These are phyloP conservation scores for Phanerochaete sordida DNA, from an alignment of 768 basidiomycete species.

Conservation along the genomic window DNA sequence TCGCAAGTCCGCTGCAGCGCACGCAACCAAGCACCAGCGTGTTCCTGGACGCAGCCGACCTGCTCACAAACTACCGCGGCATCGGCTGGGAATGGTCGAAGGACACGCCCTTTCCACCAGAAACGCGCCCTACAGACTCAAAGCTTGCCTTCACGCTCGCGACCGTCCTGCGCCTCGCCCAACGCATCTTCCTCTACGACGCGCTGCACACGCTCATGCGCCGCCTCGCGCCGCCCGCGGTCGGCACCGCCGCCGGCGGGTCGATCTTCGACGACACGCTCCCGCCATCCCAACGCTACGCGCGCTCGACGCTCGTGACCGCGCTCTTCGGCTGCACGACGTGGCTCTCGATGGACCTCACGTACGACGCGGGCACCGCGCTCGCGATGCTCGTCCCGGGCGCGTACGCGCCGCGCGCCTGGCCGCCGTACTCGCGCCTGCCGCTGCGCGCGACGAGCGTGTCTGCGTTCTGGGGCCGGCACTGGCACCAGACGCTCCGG, in stretches of 20 bases:
- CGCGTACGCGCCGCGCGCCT: constrained; percentile 26
- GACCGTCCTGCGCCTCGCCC: constrained; percentile 31
- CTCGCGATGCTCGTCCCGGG: constrained; percentile 24
- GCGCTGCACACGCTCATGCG: constrained; percentile 43
- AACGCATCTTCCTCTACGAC: constrained; percentile 40
- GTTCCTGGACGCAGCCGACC: constrained; percentile 37
- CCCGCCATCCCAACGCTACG: constrained; percentile 30
- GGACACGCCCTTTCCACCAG: constrained; percentile 21
- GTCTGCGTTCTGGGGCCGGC: constrained; percentile 32
- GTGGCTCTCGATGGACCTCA: constrained; percentile 11
- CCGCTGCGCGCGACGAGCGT: constrained; percentile 36
- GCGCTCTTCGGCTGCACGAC: constrained; percentile 5
- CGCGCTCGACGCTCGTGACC: neutral
- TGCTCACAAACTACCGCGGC: constrained; percentile 51
- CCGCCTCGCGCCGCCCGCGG: constrained; percentile 26
- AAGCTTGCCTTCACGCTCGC: constrained; percentile 31
- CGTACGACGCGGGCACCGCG: constrained; percentile 22
- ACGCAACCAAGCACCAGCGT: neutral
- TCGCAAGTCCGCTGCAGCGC: neutral
- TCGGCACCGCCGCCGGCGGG: constrained; percentile 32
- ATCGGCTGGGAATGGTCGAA: constrained; percentile 53
- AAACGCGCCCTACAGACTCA: constrained; percentile 29
- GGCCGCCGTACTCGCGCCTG: constrained; percentile 30
- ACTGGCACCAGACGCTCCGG: constrained; percentile 38
- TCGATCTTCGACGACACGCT: constrained; percentile 35